phyloP scores from a whole-genome alignment of 352 stramenopile species.

The Phytophthora sp. region DNA sequence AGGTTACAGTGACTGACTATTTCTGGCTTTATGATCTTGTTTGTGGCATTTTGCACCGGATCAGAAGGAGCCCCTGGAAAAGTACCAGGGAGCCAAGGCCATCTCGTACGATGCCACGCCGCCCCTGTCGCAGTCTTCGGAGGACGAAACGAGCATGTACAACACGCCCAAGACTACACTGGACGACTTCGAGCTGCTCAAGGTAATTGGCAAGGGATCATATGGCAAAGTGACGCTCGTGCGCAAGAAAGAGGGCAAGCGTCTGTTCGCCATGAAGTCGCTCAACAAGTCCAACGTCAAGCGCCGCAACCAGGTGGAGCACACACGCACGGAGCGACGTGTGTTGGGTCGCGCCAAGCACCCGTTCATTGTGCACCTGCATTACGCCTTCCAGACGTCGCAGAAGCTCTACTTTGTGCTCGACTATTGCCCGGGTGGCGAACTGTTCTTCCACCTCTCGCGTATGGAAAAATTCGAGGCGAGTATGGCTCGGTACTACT shows the following conservation, averaged over 20 bases:
- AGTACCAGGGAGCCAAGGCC: constrained; percentile 46
- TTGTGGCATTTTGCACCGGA: constrained; percentile 17
- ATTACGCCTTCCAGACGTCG: constrained; percentile 92
- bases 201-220: constrained; percentile 92
- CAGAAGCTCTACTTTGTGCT: constrained; percentile 93
- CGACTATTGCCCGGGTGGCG: constrained; percentile 91
- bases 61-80: constrained; percentile 81
- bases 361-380: constrained; percentile 90
- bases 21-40: constrained; percentile 7
- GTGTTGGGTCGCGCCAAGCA: constrained; percentile 90
- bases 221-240: constrained; percentile 93
- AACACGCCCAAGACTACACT: constrained; percentile 90
- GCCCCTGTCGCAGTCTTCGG: constrained; percentile 36
- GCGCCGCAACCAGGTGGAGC: constrained; percentile 97
- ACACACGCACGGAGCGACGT: constrained; percentile 97
- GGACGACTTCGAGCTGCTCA: constrained; percentile 93
- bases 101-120: constrained; percentile 52
- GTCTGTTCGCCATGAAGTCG: constrained; percentile 88
- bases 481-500: constrained; percentile 90
- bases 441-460: constrained; percentile 92
- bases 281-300: constrained; percentile 93
- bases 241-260: constrained; percentile 80
- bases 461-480: constrained; percentile 91
- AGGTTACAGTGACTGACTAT: neutral
- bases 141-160: constrained; percentile 65